Percentiles rank a stretch among this genome's conserved stretches.
Evolutionary conservation across 78 protist species (phyloP).

Genomic region (Dictyostelium brefeldianum): DNA sequence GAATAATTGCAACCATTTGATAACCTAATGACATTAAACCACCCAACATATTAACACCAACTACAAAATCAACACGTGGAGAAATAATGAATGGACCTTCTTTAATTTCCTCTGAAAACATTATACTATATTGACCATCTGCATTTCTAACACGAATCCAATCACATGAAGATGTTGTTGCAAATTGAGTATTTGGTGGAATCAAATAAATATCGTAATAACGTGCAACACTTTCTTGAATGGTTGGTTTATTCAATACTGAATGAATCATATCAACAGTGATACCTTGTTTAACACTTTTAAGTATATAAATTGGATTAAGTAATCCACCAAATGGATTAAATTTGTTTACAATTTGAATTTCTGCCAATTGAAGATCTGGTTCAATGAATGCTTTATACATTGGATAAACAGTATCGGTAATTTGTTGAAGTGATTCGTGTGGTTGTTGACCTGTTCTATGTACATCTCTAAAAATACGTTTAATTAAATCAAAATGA

Average conservation of each 20-base stretch:
- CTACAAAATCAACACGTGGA: slow-evolving; percentile 74
- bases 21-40: slow-evolving; percentile 83
- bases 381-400: slow-evolving; percentile 90
- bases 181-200: slow-evolving; percentile 64
- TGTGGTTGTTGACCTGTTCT: slow-evolving; percentile 86
- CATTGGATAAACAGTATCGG: slow-evolving; percentile 89
- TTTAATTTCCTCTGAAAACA: slow-evolving; percentile 79
- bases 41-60: slow-evolving; percentile 77
- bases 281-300: slow-evolving; percentile 48
- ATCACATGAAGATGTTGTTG: slow-evolving; percentile 58
- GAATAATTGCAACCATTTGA: slow-evolving; percentile 80
- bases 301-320: slow-evolving; percentile 77
- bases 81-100: slow-evolving; percentile 75
- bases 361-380: slow-evolving; percentile 72
- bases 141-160: slow-evolving; percentile 85
- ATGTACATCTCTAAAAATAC: slow-evolving; percentile 82
- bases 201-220: slow-evolving; percentile 85
- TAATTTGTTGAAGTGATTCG: slow-evolving; percentile 83
- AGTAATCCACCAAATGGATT: slow-evolving; percentile 80
- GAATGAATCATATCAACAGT: slow-evolving; percentile 55
- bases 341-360: slow-evolving; percentile 75
- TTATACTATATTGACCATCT: slow-evolving; percentile 76
- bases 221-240: slow-evolving; percentile 40
- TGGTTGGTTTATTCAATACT: slow-evolving; percentile 46
- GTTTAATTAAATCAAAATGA: slow-evolving; percentile 84